Percentiles rank a stretch among this genome's conserved stretches.
Conservation (phyloP, 805 yeast species). For the Cyberlindnera nakhonratchasimensis region DNA sequence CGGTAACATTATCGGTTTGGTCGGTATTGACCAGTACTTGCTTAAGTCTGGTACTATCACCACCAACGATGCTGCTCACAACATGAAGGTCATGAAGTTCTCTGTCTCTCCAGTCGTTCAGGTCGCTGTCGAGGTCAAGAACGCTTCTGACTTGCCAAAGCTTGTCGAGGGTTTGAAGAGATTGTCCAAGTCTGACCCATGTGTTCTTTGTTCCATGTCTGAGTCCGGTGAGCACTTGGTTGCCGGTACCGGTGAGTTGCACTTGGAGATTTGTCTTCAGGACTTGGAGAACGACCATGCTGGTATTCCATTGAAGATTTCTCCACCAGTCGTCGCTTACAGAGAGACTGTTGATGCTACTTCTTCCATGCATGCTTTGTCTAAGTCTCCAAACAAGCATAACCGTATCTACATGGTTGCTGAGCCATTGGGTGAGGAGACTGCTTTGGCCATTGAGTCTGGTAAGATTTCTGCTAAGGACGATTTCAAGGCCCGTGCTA, state of each 20-base stretch:
- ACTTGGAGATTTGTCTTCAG: conserved; percentile 93
- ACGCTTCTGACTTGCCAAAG: conserved; percentile 99
- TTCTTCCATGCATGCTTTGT: conserved; percentile 93
- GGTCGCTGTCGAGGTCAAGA: conserved; percentile 99
- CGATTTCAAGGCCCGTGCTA: conserved; percentile 98
- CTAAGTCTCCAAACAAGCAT: conserved; percentile 99
- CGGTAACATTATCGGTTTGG: conserved; percentile 99
- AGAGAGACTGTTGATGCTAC: conserved; percentile 96
- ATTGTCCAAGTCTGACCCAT: conserved; percentile 99
- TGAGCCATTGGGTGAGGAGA: conserved; percentile 93
- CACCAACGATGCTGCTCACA: conserved; percentile 95
- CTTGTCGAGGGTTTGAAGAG: conserved; percentile 99
- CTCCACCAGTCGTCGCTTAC: conserved; percentile 98
- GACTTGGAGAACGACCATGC: conserved; percentile 99
- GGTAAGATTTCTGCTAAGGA: conserved; percentile 94
- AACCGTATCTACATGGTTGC: conserved; percentile 99
- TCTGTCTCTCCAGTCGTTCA: conserved; percentile 99
- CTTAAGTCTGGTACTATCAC: conserved; percentile 99
- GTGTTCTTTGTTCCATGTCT: conserved; percentile 84
- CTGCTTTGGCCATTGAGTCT: conserved; percentile 82
- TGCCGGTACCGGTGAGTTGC: conserved; percentile 99
- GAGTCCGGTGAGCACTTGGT: conserved; percentile 99
- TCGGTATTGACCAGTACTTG: conserved; percentile 99
- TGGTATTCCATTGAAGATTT: conserved; percentile 96
- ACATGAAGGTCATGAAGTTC: conserved; percentile 99